phyloP scores from a whole-genome alignment of 2,329 filamentous ascomycete species.

The Claviceps sp. region DNA sequence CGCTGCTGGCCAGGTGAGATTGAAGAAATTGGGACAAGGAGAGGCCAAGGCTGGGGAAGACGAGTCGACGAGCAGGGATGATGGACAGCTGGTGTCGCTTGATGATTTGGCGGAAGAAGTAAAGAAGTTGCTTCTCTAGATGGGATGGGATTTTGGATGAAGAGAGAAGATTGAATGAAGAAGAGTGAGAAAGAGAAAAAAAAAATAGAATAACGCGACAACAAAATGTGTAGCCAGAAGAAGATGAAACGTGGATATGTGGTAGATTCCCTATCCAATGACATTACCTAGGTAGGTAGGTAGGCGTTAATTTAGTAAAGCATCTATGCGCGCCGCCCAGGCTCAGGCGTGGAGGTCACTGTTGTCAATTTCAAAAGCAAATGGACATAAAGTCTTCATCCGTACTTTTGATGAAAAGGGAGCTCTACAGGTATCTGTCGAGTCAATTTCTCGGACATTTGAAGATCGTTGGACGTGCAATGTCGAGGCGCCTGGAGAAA shows the following conservation, averaged over 20 bases:
- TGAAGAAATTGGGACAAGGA: constrained; percentile 64
- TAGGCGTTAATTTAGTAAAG: background rate
- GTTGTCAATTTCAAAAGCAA: background rate
- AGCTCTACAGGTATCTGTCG: no score
- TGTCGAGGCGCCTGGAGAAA: background rate
- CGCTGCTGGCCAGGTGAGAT: constrained; percentile 66
- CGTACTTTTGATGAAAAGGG: background rate
- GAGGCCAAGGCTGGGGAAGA: constrained; percentile 60
- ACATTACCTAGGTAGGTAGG: no score
- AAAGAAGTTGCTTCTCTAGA: constrained; percentile 20
- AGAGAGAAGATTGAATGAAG: background rate
- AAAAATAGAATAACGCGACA: background rate
- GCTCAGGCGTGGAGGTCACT: background rate
- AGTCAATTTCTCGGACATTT: background rate
- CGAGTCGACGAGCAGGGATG: constrained; percentile 80
- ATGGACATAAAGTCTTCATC: background rate
- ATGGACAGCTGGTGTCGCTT: constrained; percentile 57
- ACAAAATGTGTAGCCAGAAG: no score
- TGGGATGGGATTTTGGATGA: background rate
- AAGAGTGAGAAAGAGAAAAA: background rate
- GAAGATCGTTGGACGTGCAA: background rate
- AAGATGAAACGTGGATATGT: no score
- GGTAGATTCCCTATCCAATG: background rate
- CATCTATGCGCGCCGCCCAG: background rate
- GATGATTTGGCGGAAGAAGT: constrained; percentile 50